Evolutionary conservation across 129 eudicot genomes (phyloP).

Genomic region (Apium graveolens): DNA sequence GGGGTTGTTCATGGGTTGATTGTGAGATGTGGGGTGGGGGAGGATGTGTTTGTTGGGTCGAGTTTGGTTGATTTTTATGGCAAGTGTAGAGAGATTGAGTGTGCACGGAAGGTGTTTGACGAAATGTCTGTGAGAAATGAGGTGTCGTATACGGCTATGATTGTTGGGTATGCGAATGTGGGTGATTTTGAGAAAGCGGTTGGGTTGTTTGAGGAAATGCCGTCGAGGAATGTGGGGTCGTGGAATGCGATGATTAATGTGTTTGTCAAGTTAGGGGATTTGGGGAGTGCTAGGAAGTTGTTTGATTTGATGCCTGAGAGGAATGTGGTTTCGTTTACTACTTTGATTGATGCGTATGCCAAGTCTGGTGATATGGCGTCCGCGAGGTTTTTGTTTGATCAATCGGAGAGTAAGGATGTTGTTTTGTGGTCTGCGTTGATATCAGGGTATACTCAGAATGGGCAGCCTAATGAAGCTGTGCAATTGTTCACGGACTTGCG

Average conservation of each 20-base stretch:
- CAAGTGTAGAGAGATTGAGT: slow-evolving; percentile 39
- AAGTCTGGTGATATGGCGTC: slow-evolving; percentile 61
- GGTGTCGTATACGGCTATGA: slow-evolving; percentile 62
- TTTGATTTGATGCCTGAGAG: slow-evolving; percentile 60
- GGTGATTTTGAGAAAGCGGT: slow-evolving; percentile 37
- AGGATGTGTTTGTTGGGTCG: slow-evolving; percentile 59
- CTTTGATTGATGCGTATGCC: slow-evolving; percentile 67
- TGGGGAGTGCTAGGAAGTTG: slow-evolving; percentile 35
- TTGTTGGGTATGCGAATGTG: slow-evolving; percentile 44
- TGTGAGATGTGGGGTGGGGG: slow-evolving; percentile 37
- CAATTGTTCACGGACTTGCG: slow-evolving; percentile 37
- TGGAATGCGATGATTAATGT: slow-evolving; percentile 67
- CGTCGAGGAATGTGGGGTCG: slow-evolving; percentile 35
- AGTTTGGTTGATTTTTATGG: slow-evolving; percentile 76
- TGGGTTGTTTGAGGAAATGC: slow-evolving; percentile 58
- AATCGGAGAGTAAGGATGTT: slow-evolving; percentile 36
- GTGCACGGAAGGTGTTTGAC: slow-evolving; percentile 61
- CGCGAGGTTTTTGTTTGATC: slow-evolving; percentile 59
- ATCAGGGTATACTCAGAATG: slow-evolving; percentile 62
- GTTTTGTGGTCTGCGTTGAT: slow-evolving; percentile 67
- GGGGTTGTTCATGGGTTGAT: slow-evolving; percentile 45
- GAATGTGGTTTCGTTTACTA: slow-evolving; percentile 44
- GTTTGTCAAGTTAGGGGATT: slow-evolving; percentile 43
- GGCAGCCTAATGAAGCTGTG: slow-evolving; percentile 53
- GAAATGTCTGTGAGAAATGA: slow-evolving; percentile 50